phyloP scores from a whole-genome alignment of 2,329 filamentous ascomycete genomes.

The Colletotrichum orbiculare region DNA sequence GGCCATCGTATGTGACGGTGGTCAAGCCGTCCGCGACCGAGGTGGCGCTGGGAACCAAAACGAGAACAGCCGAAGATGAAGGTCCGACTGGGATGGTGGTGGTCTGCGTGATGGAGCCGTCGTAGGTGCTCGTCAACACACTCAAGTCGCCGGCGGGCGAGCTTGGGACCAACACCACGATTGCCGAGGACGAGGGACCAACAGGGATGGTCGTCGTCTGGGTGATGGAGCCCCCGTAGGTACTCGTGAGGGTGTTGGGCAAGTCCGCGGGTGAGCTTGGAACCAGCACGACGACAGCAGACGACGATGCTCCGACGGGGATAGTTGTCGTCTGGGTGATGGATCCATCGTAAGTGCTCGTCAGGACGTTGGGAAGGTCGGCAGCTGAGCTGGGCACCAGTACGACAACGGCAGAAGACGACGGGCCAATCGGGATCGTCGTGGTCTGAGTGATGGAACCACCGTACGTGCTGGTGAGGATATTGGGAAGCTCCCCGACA shows the following conservation, averaged over 20 bases:
- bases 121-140: conserved; percentile 10
- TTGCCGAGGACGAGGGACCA: conserved; percentile 1
- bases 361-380: not conserved
- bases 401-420: not conserved
- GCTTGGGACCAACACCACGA: conserved; percentile 8
- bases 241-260: conserved; percentile 15
- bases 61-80: not conserved
- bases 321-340: conserved; percentile 9
- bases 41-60: conserved; percentile 4
- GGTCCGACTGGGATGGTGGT: not conserved
- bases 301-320: conserved; percentile 10
- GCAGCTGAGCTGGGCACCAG: conserved; percentile 1
- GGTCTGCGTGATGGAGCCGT: conserved; percentile 8
- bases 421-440: not conserved
- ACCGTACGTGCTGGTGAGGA: conserved; percentile 7
- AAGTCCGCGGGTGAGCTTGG: not conserved
- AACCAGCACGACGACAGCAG: too few species aligned
- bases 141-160: not conserved
- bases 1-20: conserved; percentile 14
- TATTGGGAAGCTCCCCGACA: not conserved
- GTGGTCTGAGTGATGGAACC: conserved; percentile 6
- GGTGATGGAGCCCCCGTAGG: conserved; percentile 20
- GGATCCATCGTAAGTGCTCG: conserved; percentile 24
- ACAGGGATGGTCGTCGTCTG: conserved; percentile 3
- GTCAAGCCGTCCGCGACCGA: not conserved